Evolutionary conservation across 495 filamentous ascomycete species (phyloP), one percentile per base, ranked within the genome.

Genomic region (Penicillium maclennaniae): DNA sequence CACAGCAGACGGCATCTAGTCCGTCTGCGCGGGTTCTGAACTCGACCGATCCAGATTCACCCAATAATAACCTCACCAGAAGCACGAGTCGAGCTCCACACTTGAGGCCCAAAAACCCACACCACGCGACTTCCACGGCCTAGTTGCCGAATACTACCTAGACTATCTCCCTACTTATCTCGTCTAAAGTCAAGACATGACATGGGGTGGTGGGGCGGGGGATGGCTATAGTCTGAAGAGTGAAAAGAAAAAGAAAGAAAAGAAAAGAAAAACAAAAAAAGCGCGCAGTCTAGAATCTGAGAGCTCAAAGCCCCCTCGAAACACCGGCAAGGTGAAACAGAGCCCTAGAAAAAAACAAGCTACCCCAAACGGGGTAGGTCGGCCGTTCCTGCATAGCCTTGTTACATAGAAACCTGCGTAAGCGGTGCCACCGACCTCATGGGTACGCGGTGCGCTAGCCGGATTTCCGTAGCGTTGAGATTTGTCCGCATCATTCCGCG

Each of bases 381-480:
- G 21, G 45, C 55, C 55, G 55, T 58, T 58, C 55, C 55, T 58
- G 55, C 55, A 58, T 58, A 15, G 28, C 25, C 9, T 8, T 15
- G 14, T 9, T 9, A 26, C n/a, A 26, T 17, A 16, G 20, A n/a
- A 12, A 43, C 16, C 28, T 46, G 44, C 26, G 25, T 31, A 28
- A 44, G 49, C 28, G n/a, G 4, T 19, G 38, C 38, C 38, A 40
- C 38, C 38, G 6, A 9, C 19, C 15, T 14, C n/a, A 17, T 3
- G 12, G 15, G n/a, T n/a, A 9, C n/a, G 12, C 16, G 17, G 20
- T 44, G 20, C 25, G 42, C 25, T 44, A 44, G 42, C 20, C 20
- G 15, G 19, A 26, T 25, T 44, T 25, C 38, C 37, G 37, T 40
- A 17, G n/a, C 37, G 37, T 40, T 40, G n/a, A 7, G n/a, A 39